These are phyloP conservation scores for Prunus armeniaca DNA, from an alignment of 306 rosid species.

Conservation along the genomic window DNA sequence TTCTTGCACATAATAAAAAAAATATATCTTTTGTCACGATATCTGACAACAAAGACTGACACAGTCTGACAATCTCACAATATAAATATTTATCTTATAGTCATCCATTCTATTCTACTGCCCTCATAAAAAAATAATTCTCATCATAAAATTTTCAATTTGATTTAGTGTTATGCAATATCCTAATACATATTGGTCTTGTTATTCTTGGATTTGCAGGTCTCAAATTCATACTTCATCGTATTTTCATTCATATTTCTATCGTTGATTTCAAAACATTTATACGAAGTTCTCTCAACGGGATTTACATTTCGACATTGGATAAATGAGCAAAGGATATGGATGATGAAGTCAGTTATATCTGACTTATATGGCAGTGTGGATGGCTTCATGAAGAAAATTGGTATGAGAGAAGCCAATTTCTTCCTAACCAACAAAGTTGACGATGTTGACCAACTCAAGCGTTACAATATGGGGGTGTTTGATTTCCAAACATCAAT, in stretches of 20 bases:
- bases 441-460: constrained; percentile 35
- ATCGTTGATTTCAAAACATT: constrained; percentile 30
- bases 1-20: no score
- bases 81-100: no score
- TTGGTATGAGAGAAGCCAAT: constrained; percentile 47
- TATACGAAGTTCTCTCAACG: constrained; percentile 42
- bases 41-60: no score
- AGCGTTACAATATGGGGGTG: constrained; percentile 44
- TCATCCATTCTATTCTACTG: no score
- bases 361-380: constrained; percentile 47
- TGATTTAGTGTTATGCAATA: background rate
- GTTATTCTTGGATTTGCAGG: constrained; percentile 30
- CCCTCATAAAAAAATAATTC: no score
- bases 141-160: no score
- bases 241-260: constrained; percentile 40
- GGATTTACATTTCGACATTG: constrained; percentile 42
- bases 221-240: constrained; percentile 40
- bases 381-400: constrained; percentile 52
- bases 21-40: no score
- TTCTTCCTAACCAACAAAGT: constrained; percentile 64
- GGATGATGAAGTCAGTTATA: constrained; percentile 61
- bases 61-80: no score
- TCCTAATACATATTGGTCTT: background rate
- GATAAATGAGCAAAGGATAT: constrained; percentile 52
- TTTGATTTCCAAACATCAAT: constrained; percentile 56